Percentiles rank a stretch among this genome's conserved stretches.
Conservation (phyloP, 352 stramenopile genomes). For the Blastocystis sp. region DNA sequence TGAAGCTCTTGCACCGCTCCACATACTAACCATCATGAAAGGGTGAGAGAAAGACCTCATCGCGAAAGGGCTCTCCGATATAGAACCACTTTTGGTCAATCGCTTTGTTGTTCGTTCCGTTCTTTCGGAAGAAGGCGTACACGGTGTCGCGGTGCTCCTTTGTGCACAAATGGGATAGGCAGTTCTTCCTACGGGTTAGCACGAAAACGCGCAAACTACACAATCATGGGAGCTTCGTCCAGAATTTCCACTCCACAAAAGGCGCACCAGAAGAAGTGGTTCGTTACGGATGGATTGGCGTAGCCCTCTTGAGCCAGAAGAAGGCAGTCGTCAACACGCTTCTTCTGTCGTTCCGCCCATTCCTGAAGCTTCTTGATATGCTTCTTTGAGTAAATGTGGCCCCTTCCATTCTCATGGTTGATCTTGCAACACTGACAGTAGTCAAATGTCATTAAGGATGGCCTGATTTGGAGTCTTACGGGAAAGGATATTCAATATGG, state of each 20-base stretch:
- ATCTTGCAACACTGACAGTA: slow-evolving; percentile 68
- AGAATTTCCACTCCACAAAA: slow-evolving; percentile 61
- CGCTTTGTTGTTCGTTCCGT: slow-evolving; percentile 52
- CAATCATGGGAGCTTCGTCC: slow-evolving; percentile 24
- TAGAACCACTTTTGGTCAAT: slow-evolving; percentile 64
- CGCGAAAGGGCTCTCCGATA: slow-evolving; percentile 28
- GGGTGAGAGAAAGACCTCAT: neutral
- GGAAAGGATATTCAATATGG: too few species aligned
- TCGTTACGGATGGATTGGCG: neutral
- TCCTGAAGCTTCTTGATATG: slow-evolving; percentile 55
- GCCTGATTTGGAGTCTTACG: too few species aligned
- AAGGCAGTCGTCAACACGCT: slow-evolving; percentile 36
- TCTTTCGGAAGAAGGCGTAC: slow-evolving; percentile 40
- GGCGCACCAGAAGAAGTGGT: slow-evolving; percentile 58
- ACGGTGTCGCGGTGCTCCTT: slow-evolving; percentile 43
- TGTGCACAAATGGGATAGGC: slow-evolving; percentile 25
- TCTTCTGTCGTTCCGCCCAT: slow-evolving; percentile 45
- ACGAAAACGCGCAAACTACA: neutral
- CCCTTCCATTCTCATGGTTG: slow-evolving; percentile 56
- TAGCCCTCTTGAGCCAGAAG: slow-evolving; percentile 22
- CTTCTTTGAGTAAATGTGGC: slow-evolving; percentile 36
- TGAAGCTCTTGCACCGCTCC: slow-evolving; percentile 40
- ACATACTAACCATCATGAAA: slow-evolving; percentile 20
- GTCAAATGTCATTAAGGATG: slow-evolving; percentile 11
- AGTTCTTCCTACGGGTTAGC: slow-evolving; percentile 31